These are phyloP conservation scores for Cyberlindnera maclurae DNA, from an alignment of 805 yeast species.

Conservation along the genomic window DNA sequence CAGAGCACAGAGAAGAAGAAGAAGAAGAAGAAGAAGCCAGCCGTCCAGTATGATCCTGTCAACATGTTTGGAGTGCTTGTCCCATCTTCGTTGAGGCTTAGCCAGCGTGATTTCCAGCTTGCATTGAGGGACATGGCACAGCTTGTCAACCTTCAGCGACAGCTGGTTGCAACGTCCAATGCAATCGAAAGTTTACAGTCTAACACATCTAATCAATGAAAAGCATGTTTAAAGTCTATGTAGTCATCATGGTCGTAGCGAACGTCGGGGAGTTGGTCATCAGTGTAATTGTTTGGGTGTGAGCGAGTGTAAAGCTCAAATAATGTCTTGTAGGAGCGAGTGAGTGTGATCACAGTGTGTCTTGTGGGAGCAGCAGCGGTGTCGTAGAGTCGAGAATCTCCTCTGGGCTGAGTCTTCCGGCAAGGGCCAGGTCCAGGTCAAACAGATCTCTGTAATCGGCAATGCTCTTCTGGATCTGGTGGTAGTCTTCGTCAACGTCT, in stretches of 20 bases:
- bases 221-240: no score
- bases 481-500: not conserved
- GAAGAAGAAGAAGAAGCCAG: constrained; percentile 2
- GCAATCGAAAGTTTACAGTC: no score
- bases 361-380: no score
- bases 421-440: not conserved
- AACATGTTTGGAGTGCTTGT: constrained; percentile 43
- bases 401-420: not conserved
- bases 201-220: no score
- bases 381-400: not conserved
- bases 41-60: constrained; percentile 28
- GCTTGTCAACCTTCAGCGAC: constrained; percentile 1
- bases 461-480: constrained; percentile 1
- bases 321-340: no score
- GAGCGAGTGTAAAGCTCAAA: no score
- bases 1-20: not conserved
- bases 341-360: no score
- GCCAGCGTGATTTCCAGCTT: constrained; percentile 31
- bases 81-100: constrained; percentile 31
- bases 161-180: not conserved
- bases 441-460: not conserved
- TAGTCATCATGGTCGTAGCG: no score
- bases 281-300: no score
- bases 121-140: constrained; percentile 22
- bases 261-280: no score